phyloP scores from a whole-genome alignment of 2,329 filamentous ascomycete species.

The Epicoccum nigrum region DNA sequence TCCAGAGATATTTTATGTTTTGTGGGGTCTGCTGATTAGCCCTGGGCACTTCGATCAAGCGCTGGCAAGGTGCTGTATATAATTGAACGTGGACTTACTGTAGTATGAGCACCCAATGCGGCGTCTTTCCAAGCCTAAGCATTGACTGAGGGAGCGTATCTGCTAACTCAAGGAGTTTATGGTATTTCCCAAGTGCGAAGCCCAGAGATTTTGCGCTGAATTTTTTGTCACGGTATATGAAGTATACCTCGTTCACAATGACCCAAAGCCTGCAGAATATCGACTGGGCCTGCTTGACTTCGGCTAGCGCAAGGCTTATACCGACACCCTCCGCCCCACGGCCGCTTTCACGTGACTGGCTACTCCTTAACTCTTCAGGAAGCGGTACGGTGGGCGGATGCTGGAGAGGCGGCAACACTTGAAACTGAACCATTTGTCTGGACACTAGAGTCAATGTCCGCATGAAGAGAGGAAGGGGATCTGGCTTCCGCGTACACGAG shows the following conservation, averaged over 20 bases:
- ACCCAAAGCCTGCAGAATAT: slow-evolving; percentile 16
- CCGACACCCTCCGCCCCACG: background rate
- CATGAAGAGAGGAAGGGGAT: background rate
- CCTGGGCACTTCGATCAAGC: too few species aligned
- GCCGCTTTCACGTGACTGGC: background rate
- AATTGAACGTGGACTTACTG: slow-evolving; percentile 14
- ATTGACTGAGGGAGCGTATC: slow-evolving; percentile 8
- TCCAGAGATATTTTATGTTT: too few species aligned
- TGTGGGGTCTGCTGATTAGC: too few species aligned
- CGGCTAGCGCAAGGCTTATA: slow-evolving; percentile 3
- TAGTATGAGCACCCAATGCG: slow-evolving; percentile 19
- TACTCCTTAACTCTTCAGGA: slow-evolving; percentile 3
- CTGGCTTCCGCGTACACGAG: slow-evolving; percentile 13
- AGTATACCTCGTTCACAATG: slow-evolving; percentile 15
- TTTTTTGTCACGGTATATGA: slow-evolving; percentile 16
- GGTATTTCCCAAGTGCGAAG: slow-evolving; percentile 20
- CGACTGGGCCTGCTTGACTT: slow-evolving; percentile 10
- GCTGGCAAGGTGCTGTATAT: too few species aligned
- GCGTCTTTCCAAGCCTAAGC: slow-evolving; percentile 2
- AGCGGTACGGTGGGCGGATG: slow-evolving; percentile 16
- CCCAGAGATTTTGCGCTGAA: slow-evolving; percentile 12
- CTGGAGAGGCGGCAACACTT: slow-evolving; percentile 11
- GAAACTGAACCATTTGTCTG: slow-evolving; percentile 18
- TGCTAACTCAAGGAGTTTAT: slow-evolving; percentile 9
- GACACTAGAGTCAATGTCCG: slow-evolving; percentile 10